These are phyloP conservation scores for Fusarium euwallaceae DNA, from an alignment of 2,329 filamentous ascomycete genomes.

Conservation along the genomic window DNA sequence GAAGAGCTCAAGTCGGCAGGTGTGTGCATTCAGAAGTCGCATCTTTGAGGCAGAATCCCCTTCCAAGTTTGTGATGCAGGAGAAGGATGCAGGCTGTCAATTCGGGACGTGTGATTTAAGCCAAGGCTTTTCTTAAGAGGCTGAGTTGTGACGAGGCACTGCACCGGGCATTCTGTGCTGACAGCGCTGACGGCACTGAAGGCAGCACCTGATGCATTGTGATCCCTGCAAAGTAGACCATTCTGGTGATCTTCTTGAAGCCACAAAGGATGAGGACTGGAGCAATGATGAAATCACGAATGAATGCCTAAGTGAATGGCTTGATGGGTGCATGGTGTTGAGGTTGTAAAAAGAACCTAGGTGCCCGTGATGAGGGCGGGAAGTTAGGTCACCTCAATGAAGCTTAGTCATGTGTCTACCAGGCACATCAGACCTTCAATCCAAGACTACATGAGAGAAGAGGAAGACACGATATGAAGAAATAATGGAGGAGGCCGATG, in stretches of 20 bases:
- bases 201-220: neutral
- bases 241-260: neutral
- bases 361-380: neutral
- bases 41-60: slow-evolving; percentile 21
- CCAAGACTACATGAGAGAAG: neutral
- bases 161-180: slow-evolving; percentile 12
- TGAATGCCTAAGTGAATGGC: neutral
- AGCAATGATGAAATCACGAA: neutral
- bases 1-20: slow-evolving; percentile 40
- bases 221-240: neutral
- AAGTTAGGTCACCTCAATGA: neutral
- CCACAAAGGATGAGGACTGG: too few species aligned
- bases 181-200: neutral
- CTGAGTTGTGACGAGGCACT: slow-evolving; percentile 11
- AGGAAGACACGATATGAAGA: neutral
- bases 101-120: neutral
- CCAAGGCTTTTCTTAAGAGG: neutral
- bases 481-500: neutral
- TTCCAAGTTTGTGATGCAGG: neutral
- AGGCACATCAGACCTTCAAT: neutral
- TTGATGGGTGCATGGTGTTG: neutral
- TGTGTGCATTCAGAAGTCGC: slow-evolving; percentile 47
- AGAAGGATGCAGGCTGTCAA: neutral
- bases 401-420: neutral
- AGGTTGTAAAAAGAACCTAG: neutral